Evolutionary conservation across 176 grass and related monocot genomes (phyloP).

Genomic region (Areca catechu): DNA sequence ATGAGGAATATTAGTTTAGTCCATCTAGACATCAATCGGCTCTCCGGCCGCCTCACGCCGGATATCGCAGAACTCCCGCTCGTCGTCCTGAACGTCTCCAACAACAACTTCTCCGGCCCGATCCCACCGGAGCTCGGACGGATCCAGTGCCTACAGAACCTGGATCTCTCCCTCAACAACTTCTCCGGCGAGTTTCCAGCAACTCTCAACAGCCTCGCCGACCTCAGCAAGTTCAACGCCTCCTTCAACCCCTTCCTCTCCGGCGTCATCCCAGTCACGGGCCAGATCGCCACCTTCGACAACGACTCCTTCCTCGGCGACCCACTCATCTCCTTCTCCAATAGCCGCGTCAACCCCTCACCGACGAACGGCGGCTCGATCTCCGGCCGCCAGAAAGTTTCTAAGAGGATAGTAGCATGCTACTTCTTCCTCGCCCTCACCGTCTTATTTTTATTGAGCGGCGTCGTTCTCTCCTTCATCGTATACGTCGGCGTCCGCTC

Average conservation of each 20-base stretch:
- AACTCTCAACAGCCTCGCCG: constrained; percentile 39
- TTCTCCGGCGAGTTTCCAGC: constrained; percentile 66
- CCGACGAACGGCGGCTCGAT: neutral
- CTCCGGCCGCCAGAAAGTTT: neutral
- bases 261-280: constrained; percentile 31
- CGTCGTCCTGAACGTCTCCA: constrained; percentile 62
- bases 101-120: constrained; percentile 47
- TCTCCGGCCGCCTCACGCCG: constrained; percentile 41
- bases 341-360: neutral
- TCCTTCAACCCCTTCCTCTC: constrained; percentile 68
- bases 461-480: constrained; percentile 24
- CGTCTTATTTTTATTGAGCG: constrained; percentile 28
- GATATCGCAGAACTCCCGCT: constrained; percentile 50
- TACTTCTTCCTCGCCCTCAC: constrained; percentile 41
- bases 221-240: constrained; percentile 64
- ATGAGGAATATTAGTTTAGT: constrained; percentile 61
- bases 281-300: constrained; percentile 54
- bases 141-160: constrained; percentile 44
- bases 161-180: constrained; percentile 76
- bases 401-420: constrained; percentile 12
- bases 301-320: constrained; percentile 70
- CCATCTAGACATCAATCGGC: constrained; percentile 47
- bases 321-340: constrained; percentile 30
- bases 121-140: constrained; percentile 50
- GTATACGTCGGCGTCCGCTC: constrained; percentile 15